phyloP scores from a whole-genome alignment of 2,329 filamentous ascomycete genomes.

The Talaromyces rugulosus region DNA sequence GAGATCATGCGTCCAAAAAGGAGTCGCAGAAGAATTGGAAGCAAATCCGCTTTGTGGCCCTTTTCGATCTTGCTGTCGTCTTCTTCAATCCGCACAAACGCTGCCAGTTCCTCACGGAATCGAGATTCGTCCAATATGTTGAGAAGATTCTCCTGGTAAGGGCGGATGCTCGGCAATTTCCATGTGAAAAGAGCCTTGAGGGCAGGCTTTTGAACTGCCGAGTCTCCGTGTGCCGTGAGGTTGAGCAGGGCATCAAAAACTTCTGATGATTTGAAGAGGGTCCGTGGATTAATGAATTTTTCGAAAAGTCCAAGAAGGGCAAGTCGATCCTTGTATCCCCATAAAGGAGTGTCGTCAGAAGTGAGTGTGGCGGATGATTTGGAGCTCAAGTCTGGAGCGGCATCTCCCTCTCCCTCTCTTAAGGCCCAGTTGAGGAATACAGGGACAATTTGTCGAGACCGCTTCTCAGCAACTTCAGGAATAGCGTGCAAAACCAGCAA shows the following conservation, averaged over 20 bases:
- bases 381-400: conserved; percentile 17
- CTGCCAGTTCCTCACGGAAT: conserved; percentile 90
- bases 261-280: conserved; percentile 70
- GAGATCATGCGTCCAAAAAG: conserved; percentile 87
- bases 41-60: conserved; percentile 67
- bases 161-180: conserved; percentile 72
- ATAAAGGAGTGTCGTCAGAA: conserved; percentile 22
- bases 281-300: conserved; percentile 80
- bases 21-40: conserved; percentile 81
- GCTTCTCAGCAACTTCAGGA: conserved; percentile 76
- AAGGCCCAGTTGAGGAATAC: conserved; percentile 78
- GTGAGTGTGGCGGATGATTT: conserved; percentile 22
- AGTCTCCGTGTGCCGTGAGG: conserved; percentile 81
- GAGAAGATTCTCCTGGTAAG: conserved; percentile 80
- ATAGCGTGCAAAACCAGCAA: conserved; percentile 71
- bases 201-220: conserved; percentile 79
- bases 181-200: conserved; percentile 83
- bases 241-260: conserved; percentile 72
- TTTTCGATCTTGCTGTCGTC: conserved; percentile 64
- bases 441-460: conserved; percentile 79
- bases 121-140: conserved; percentile 85
- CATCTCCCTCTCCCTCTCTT: conserved; percentile 43
- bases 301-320: conserved; percentile 75
- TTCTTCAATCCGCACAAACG: conserved; percentile 71
- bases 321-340: conserved; percentile 68